These are phyloP conservation scores for Maudiozyma turicensis DNA, from an alignment of 805 yeast species.

Conservation along the genomic window DNA sequence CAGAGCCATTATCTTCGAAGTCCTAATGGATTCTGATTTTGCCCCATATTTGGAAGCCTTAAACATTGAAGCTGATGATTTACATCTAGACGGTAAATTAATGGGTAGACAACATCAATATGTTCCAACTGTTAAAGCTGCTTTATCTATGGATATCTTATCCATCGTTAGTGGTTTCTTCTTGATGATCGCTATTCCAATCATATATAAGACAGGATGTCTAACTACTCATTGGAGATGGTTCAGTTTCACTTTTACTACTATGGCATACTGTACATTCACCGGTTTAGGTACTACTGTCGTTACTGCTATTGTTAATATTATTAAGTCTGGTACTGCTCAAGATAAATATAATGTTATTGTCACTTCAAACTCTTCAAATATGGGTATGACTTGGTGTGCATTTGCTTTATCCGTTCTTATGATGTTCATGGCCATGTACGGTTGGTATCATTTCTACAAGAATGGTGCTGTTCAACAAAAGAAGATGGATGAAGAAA, in stretches of 20 bases:
- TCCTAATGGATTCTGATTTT: constrained; percentile 23
- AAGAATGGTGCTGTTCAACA: not conserved
- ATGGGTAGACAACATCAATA: constrained; percentile 23
- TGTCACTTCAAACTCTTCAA: constrained; percentile 18
- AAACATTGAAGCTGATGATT: constrained; percentile 17
- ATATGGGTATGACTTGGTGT: constrained; percentile 25
- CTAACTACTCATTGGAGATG: constrained; percentile 8
- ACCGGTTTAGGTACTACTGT: constrained; percentile 24
- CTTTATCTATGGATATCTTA: constrained; percentile 22
- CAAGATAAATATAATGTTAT: constrained; percentile 24
- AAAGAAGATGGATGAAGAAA: not conserved
- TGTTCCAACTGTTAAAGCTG: constrained; percentile 26
- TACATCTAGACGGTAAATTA: constrained; percentile 25
- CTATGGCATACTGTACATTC: constrained; percentile 19
- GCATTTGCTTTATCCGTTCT: constrained; percentile 21
- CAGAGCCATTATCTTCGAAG: constrained; percentile 24
- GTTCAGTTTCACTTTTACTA: constrained; percentile 11
- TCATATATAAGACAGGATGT: constrained; percentile 4
- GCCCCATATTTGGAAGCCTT: constrained; percentile 25
- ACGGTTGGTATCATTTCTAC: constrained; percentile 5
- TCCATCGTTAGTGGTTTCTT: constrained; percentile 19
- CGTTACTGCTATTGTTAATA: constrained; percentile 19
- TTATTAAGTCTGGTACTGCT: constrained; percentile 26
- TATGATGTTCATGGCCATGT: constrained; percentile 10
- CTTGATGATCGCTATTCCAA: constrained; percentile 8